These are phyloP conservation scores for Candida pseudoviswanathii DNA, from an alignment of 1,139 yeast species.

Conservation along the genomic window DNA sequence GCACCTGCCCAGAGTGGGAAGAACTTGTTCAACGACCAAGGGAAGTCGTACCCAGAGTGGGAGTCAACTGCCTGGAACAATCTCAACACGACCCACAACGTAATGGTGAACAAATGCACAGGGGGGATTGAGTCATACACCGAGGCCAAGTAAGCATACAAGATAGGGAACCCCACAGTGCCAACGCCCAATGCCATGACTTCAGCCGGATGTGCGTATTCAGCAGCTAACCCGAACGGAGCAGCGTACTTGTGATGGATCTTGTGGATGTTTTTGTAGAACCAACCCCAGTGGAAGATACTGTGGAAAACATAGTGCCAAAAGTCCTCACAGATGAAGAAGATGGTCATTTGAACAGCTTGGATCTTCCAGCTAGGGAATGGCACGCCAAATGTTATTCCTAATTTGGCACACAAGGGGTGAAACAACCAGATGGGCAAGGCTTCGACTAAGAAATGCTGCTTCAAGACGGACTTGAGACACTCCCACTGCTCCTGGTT, in stretches of 20 bases:
- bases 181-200: slow-evolving; percentile 90
- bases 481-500: slow-evolving; percentile 90
- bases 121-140: slow-evolving; percentile 12
- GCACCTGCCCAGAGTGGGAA: slow-evolving; percentile 98
- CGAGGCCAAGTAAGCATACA: slow-evolving; percentile 46
- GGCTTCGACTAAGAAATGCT: slow-evolving; percentile 90
- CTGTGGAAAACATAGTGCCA: slow-evolving; percentile 98
- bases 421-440: slow-evolving; percentile 96
- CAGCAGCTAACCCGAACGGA: slow-evolving; percentile 95
- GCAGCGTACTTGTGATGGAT: slow-evolving; percentile 97
- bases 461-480: slow-evolving; percentile 74
- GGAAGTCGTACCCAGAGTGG: slow-evolving; percentile 96
- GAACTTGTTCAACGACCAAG: slow-evolving; percentile 90
- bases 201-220: slow-evolving; percentile 94
- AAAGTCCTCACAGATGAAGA: slow-evolving; percentile 84
- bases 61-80: slow-evolving; percentile 94
- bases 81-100: slow-evolving; percentile 85
- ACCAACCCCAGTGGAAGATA: slow-evolving; percentile 77
- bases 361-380: slow-evolving; percentile 69
- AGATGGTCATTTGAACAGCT: slow-evolving; percentile 63
- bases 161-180: slow-evolving; percentile 89
- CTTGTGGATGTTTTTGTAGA: slow-evolving; percentile 90
- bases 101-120: slow-evolving; percentile 75
- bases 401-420: slow-evolving; percentile 77
- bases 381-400: slow-evolving; percentile 77